These are phyloP conservation scores for Bipolaris zeicola DNA, from an alignment of 2,329 filamentous ascomycete species.

Conservation along the genomic window DNA sequence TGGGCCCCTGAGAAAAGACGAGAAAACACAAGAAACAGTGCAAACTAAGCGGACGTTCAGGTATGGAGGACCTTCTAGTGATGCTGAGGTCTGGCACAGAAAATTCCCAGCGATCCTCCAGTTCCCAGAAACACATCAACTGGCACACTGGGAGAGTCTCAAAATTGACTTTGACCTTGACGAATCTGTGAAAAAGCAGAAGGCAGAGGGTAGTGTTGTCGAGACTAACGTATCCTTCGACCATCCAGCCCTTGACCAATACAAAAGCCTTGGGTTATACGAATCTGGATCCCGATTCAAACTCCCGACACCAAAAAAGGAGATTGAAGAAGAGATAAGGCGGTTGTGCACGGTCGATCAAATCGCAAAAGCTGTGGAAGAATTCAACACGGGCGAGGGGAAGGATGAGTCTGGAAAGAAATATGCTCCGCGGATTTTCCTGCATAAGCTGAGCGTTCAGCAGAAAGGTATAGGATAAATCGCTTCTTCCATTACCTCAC, in stretches of 20 bases:
- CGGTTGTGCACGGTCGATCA: constrained; percentile 2
- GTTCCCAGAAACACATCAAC: constrained; percentile 37
- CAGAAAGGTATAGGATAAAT: constrained; percentile 4
- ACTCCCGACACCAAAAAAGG: constrained; percentile 18
- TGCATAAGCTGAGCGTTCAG: constrained; percentile 18
- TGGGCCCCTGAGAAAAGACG: neutral
- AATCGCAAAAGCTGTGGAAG: constrained; percentile 13
- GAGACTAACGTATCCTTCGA: constrained; percentile 28
- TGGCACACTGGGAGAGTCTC: constrained; percentile 39
- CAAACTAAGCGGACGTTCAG: constrained; percentile 20
- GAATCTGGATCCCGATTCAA: constrained; percentile 41
- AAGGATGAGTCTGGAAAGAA: neutral
- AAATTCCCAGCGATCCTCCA: constrained; percentile 28
- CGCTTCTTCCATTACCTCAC: neutral
- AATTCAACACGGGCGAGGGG: constrained; percentile 15
- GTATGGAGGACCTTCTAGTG: constrained; percentile 35
- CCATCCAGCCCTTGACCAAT: constrained; percentile 12
- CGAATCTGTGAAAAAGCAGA: constrained; percentile 14
- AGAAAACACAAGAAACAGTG: neutral
- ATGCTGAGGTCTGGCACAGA: constrained; percentile 29
- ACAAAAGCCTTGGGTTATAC: constrained; percentile 18
- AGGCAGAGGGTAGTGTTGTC: constrained; percentile 12
- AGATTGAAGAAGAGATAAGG: constrained; percentile 7
- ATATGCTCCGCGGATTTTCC: constrained; percentile 28
- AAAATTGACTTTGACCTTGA: constrained; percentile 35